Conservation (phyloP, 2,329 filamentous ascomycete species). For the Thelonectria blattea region DNA sequence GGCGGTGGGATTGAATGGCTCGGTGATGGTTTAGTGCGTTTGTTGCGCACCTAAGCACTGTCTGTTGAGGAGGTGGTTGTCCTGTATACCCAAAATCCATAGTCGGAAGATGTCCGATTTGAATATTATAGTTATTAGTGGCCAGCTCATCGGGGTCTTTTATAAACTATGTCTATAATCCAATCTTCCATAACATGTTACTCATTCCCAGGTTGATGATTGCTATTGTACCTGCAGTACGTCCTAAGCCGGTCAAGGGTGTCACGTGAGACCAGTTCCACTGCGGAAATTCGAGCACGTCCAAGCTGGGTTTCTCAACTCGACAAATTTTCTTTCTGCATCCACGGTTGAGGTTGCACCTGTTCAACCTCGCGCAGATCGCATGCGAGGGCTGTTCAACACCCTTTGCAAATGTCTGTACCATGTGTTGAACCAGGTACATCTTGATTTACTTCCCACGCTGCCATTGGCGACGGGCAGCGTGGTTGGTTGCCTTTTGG, state of each 20-base stretch:
- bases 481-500: background rate
- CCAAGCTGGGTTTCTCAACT: background rate
- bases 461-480: background rate
- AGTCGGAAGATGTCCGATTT: constrained; percentile 5
- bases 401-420: no score
- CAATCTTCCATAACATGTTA: background rate
- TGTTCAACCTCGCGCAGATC: no score
- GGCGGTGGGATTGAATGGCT: constrained; percentile 59
- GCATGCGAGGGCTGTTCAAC: no score
- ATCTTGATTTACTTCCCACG: no score
- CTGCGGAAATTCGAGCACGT: background rate
- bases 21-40: constrained; percentile 47
- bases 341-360: background rate
- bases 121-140: background rate
- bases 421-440: no score
- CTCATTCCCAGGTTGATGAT: no score
- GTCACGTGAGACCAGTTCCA: constrained; percentile 8
- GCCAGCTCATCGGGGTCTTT: background rate
- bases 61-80: constrained; percentile 28
- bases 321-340: background rate
- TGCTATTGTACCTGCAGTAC: background rate
- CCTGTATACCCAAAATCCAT: constrained; percentile 34
- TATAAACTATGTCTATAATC: no score
- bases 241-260: no score
- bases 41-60: constrained; percentile 23